Evolutionary conservation across 768 basidiomycete species (phyloP), one percentile per base, ranked within the genome.

Genomic region (Amanita inopinata): DNA sequence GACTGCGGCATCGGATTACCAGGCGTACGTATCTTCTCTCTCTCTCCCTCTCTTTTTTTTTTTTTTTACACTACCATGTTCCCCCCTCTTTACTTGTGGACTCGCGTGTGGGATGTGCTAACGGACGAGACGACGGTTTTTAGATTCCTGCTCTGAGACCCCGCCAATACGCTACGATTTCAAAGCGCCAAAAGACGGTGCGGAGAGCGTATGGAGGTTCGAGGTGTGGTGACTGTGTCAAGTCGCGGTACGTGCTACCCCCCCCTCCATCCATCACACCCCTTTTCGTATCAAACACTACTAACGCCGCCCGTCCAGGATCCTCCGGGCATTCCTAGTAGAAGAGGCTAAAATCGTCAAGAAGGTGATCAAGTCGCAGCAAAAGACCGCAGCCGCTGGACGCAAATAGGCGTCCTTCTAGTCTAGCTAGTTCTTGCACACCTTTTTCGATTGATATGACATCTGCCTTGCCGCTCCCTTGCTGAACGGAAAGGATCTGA

Each of bases 271-370:
- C 27, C 9, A 35, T 14, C 25, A 19, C 36, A 20, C 27, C 43
- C 49, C 37, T 50, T 49, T 32, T 5, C 34, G 5, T 20, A 19
- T n/a, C n/a, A n/a, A n/a, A n/a, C n/a, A 28, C 45, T 51, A 24
- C 43, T 38, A n/a, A 25, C 15, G 19, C 9, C 8, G 9, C 2
- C 17, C n/a, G 2, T 5, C 0, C 49, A 97, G 96, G 50, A 93
- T 99, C 55, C 83, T 98, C 54, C 88, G 96, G 47, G 92, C 96
- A 50, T 99, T 99, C 82, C 69, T 99, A 47, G 88, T 99, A 30
- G 96, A 98, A 74, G 96, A 99, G 73, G 96, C 96, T 33, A 98
- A 98, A 75, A 98, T 99, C 56, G 96, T 99, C 61, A 99, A 99
- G 83, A 84, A 79, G 69, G 94, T 98, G 54, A 92, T 97, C 76